Evolutionary conservation across 768 basidiomycete species (phyloP).

Genomic region (Amanita rubescens): DNA sequence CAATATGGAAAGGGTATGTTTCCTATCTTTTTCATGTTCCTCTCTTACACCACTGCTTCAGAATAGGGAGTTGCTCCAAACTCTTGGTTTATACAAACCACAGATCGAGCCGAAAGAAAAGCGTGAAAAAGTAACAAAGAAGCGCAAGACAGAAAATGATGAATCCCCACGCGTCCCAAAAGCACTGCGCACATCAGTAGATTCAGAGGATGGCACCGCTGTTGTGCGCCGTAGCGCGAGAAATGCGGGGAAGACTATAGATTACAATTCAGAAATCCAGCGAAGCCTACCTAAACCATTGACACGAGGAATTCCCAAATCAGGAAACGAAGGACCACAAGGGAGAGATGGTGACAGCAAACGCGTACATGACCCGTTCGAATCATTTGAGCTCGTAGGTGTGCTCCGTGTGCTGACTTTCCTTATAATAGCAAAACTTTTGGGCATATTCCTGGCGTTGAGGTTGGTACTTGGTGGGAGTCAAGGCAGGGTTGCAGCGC

Average conservation of each 20-base stretch:
- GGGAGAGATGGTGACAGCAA: conserved; percentile 29
- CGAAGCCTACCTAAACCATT: conserved; percentile 26
- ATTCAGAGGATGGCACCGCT: conserved; percentile 18
- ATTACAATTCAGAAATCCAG: conserved; percentile 44
- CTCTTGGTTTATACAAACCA: conserved; percentile 40
- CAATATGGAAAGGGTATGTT: conserved; percentile 28
- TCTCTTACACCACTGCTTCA: conserved; percentile 8
- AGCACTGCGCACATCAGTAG: conserved; percentile 17
- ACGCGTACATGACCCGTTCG: conserved; percentile 47
- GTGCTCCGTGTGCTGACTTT: background rate
- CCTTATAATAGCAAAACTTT: conserved; percentile 53
- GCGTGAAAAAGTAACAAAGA: conserved; percentile 25
- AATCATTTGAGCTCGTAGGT: conserved; percentile 2
- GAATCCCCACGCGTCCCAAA: conserved; percentile 18
- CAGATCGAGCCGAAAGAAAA: conserved; percentile 41
- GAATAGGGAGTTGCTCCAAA: conserved; percentile 37
- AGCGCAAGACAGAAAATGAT: conserved; percentile 28
- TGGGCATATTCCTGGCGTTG: conserved; percentile 73
- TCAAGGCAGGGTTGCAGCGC: conserved; percentile 60
- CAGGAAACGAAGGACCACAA: conserved; percentile 28
- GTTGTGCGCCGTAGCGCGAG: conserved; percentile 61
- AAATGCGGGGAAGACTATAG: conserved; percentile 47
- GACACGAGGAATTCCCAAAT: conserved; percentile 28
- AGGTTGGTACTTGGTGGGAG: conserved; percentile 81
- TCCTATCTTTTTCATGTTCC: background rate